Conservation (phyloP, 371 early-diverging fungal genomes). For the Catenaria anguillulae region DNA sequence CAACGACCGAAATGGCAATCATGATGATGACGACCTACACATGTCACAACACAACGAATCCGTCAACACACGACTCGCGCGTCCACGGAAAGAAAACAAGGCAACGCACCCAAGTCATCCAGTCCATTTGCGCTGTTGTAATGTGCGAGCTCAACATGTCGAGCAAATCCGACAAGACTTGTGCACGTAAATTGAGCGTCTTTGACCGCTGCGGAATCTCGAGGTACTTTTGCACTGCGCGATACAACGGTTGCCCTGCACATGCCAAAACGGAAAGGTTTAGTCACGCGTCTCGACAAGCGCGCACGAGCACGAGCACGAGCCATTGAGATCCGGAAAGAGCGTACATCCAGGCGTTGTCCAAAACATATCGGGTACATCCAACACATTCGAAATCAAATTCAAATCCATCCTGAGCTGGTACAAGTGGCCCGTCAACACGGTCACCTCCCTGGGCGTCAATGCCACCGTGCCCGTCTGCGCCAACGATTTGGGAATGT, state of each 20-base stretch:
- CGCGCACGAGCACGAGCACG: background rate
- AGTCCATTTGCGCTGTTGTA: slow-evolving; percentile 20
- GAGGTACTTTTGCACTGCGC: slow-evolving; percentile 18
- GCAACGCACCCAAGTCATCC: too few species aligned
- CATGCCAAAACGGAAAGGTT: background rate
- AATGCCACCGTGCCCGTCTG: slow-evolving; percentile 24
- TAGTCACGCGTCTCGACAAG: too few species aligned
- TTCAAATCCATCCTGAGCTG: slow-evolving; percentile 33
- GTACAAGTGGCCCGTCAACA: slow-evolving; percentile 32
- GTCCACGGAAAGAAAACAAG: too few species aligned
- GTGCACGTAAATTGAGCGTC: slow-evolving; percentile 24
- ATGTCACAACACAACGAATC: too few species aligned
- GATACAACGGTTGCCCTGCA: slow-evolving; percentile 6
- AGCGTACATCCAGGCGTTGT: background rate
- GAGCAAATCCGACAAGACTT: slow-evolving; percentile 30
- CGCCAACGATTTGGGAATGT: slow-evolving; percentile 27
- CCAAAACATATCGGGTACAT: slow-evolving; percentile 13
- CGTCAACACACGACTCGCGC: too few species aligned
- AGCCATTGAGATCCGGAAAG: background rate
- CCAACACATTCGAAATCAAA: slow-evolving; percentile 31
- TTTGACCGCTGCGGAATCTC: slow-evolving; percentile 32
- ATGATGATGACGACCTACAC: slow-evolving; percentile 27
- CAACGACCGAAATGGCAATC: slow-evolving; percentile 24
- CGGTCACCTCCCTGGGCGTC: slow-evolving; percentile 22
- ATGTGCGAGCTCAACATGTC: slow-evolving; percentile 35